Percentiles rank a stretch among this genome's conserved stretches.
Evolutionary conservation across 306 rosid species (phyloP).

Genomic region (Malus domestica): ASM211411v1 NC_041796.1:19510001-19510500

Average conservation of each 20-base stretch:
- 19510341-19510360: too few species aligned
- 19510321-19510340: too few species aligned
- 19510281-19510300: too few species aligned
- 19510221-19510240: too few species aligned
- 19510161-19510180: slow-evolving; percentile 8
- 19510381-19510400: neutral
- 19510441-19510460: neutral
- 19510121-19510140: slow-evolving; percentile 58
- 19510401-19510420: neutral
- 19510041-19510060: slow-evolving; percentile 83
- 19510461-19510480: neutral
- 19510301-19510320: too few species aligned
- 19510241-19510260: too few species aligned
- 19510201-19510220: too few species aligned
- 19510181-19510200: too few species aligned
- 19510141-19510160: slow-evolving; percentile 58
- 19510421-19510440: slow-evolving; percentile 6
- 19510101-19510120: slow-evolving; percentile 67
- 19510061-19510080: slow-evolving; percentile 97
- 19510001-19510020: neutral
- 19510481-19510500: neutral
- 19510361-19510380: neutral
- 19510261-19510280: too few species aligned
- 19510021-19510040: slow-evolving; percentile 42
- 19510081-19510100: slow-evolving; percentile 89